These are phyloP conservation scores for Backusella morwellensis DNA, from an alignment of 192 early-diverging fungal species.

Conservation along the genomic window DNA sequence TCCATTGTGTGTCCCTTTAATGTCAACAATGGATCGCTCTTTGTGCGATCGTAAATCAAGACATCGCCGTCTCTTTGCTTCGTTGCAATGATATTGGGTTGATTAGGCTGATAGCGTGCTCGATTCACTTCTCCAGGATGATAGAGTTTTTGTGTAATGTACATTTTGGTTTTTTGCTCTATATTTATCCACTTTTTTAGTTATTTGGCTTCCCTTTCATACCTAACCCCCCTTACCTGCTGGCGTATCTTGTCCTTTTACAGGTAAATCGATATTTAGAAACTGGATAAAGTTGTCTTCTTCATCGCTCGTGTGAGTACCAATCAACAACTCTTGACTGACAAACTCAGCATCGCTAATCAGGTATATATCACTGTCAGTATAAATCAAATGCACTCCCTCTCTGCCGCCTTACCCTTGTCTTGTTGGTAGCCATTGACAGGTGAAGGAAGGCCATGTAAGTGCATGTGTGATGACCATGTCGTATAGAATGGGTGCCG, in stretches of 20 bases:
- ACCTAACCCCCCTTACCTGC: conserved; percentile 44
- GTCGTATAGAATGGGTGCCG: conserved; percentile 96
- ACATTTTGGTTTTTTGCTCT: conserved; percentile 55
- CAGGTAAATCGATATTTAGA: conserved; percentile 67
- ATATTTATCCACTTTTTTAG: conserved; percentile 34
- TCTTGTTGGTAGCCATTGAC: conserved; percentile 94
- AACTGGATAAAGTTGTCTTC: conserved; percentile 95
- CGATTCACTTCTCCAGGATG: conserved; percentile 98
- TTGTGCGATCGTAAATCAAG: conserved; percentile 89
- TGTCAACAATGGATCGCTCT: conserved; percentile 77
- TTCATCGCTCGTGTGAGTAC: conserved; percentile 95
- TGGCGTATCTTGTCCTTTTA: conserved; percentile 66
- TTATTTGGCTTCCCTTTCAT: neutral
- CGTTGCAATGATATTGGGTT: conserved; percentile 94
- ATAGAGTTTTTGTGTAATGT: conserved; percentile 88
- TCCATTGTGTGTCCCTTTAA: conserved; percentile 89
- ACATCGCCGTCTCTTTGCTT: conserved; percentile 88
- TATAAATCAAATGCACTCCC: neutral
- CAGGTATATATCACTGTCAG: neutral
- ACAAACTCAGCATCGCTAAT: conserved; percentile 82
- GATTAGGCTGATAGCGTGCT: conserved; percentile 94
- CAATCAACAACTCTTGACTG: conserved; percentile 85
- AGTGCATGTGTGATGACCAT: conserved; percentile 94
- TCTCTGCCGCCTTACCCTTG: conserved; percentile 53
- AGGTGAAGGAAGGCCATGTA: conserved; percentile 97